These are phyloP conservation scores for Aquilaria sinensis DNA, from an alignment of 345 rosid species.

Conservation along the genomic window DNA sequence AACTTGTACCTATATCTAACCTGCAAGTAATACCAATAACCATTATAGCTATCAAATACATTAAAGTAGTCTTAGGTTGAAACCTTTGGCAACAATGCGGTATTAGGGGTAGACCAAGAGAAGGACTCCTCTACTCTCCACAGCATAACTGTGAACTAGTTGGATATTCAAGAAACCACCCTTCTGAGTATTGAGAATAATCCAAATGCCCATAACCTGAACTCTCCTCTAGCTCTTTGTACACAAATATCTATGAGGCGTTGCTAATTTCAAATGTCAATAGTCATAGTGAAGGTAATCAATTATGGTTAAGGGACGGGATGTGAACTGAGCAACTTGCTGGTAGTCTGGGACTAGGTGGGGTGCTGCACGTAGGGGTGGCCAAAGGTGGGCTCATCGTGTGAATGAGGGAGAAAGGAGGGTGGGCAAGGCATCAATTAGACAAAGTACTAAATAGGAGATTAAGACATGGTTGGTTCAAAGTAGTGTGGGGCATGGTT, in stretches of 20 bases:
- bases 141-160: slow-evolving; percentile 31
- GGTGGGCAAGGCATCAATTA: no score
- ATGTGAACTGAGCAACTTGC: no score
- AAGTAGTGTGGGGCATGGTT: no score
- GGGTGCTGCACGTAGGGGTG: no score
- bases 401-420: no score
- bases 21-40: slow-evolving; percentile 19
- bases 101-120: slow-evolving; percentile 32
- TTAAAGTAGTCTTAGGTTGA: slow-evolving; percentile 81
- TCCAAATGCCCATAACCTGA: slow-evolving; percentile 33
- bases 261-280: slow-evolving; percentile 29
- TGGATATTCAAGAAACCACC: slow-evolving; percentile 49
- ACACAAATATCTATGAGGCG: slow-evolving; percentile 61
- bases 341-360: no score
- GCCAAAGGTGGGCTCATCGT: no score
- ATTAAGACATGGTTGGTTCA: no score
- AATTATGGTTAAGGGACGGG: no score
- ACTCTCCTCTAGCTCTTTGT: slow-evolving; percentile 53
- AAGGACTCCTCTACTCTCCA: slow-evolving; percentile 21
- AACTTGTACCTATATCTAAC: slow-evolving; percentile 40
- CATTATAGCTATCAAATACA: slow-evolving; percentile 54
- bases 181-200: slow-evolving; percentile 27
- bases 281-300: no score
- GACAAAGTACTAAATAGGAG: no score
- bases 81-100: slow-evolving; percentile 69